A percentile compares a stretch with the other conserved stretches of the same genome.
Evolutionary conservation across 805 yeast genomes (phyloP).

Genomic region (Metschnikowia drakensbergensis): DNA sequence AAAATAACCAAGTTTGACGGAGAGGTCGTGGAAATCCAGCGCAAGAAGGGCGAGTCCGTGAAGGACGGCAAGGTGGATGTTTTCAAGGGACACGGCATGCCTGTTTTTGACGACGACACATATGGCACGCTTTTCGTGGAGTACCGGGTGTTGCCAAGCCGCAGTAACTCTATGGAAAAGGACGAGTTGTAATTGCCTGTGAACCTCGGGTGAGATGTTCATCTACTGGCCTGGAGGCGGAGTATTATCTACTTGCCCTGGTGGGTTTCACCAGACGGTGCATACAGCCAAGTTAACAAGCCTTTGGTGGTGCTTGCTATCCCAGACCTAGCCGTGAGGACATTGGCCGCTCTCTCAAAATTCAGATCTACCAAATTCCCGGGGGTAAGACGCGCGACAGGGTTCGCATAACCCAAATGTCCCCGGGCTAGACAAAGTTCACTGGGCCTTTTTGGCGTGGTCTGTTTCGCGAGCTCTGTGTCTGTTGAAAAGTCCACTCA

Average conservation of each 20-base stretch:
- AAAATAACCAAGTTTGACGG: conserved; percentile 63
- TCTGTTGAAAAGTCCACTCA: background rate
- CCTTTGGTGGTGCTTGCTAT: no score
- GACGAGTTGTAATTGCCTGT: conserved; percentile 12
- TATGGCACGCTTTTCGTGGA: conserved; percentile 23
- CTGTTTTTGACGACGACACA: conserved; percentile 46
- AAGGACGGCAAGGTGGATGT: conserved; percentile 68
- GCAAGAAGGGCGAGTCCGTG: conserved; percentile 52
- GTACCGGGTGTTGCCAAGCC: conserved; percentile 16
- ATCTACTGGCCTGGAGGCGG: background rate
- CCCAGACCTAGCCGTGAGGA: no score
- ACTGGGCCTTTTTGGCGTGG: background rate
- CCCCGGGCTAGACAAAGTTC: background rate
- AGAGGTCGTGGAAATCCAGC: conserved; percentile 39
- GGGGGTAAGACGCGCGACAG: no score
- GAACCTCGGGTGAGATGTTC: background rate
- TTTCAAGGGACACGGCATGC: conserved; percentile 83
- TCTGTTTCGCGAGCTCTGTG: background rate
- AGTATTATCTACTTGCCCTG: no score
- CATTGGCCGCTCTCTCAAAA: no score
- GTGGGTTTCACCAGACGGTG: no score
- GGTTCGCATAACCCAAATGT: no score
- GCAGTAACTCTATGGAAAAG: conserved; percentile 7
- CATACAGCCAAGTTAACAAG: no score
- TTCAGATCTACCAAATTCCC: no score